These are phyloP conservation scores for Pleurotus djamor DNA, from an alignment of 768 basidiomycete species.

Conservation along the genomic window DNA sequence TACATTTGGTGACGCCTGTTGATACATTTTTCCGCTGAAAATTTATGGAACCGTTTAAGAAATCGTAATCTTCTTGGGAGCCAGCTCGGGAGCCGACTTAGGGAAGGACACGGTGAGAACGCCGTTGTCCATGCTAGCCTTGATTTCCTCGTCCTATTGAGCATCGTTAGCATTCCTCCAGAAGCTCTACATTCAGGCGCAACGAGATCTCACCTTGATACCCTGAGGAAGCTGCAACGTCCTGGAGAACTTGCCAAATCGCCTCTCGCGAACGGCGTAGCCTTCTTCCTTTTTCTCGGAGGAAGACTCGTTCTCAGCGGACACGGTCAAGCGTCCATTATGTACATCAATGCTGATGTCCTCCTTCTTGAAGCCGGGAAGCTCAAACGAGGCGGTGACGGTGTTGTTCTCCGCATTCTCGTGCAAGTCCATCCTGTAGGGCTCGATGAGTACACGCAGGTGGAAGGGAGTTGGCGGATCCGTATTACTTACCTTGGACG, in stretches of 20 bases:
- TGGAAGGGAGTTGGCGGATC: neutral
- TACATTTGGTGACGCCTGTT: neutral
- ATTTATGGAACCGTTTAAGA: neutral
- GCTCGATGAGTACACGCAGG: neutral
- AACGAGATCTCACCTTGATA: constrained; percentile 42
- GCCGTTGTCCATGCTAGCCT: constrained; percentile 13
- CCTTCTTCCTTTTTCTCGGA: constrained; percentile 33
- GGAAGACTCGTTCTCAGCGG: constrained; percentile 44
- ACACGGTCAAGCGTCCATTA: constrained; percentile 47
- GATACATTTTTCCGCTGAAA: neutral
- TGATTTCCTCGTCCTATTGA: constrained; percentile 10
- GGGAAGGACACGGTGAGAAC: constrained; percentile 15
- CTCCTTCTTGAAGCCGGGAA: constrained; percentile 55
- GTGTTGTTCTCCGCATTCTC: constrained; percentile 45
- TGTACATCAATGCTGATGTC: constrained; percentile 53
- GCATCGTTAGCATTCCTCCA: neutral
- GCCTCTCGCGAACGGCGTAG: constrained; percentile 50
- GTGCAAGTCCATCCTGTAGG: constrained; percentile 52
- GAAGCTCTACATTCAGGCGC: neutral
- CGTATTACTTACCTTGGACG: constrained; percentile 4
- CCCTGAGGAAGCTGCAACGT: constrained; percentile 50
- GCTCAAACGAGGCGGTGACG: constrained; percentile 60
- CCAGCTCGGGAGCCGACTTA: constrained; percentile 11
- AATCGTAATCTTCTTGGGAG: constrained; percentile 14
- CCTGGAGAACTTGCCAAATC: constrained; percentile 43